Base-by-base conservation (phyloP, 805 yeast species). In the Lipomyces spencermartinsiae region DNA sequence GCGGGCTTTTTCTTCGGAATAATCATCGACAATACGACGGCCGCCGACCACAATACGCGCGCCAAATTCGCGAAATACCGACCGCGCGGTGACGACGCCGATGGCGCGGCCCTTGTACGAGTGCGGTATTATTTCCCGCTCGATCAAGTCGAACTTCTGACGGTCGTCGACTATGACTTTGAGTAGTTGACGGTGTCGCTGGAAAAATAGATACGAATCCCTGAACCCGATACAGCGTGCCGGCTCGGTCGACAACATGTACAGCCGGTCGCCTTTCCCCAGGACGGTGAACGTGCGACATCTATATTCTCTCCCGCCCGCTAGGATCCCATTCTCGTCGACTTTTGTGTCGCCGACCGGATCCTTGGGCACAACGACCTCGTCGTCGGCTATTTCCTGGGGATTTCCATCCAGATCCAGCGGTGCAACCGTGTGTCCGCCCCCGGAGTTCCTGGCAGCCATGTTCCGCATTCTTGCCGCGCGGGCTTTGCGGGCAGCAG, bases 201-300 rank as follows among this genome's bases (percentile, higher is more conserved):
- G 97, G 80, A 94, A 93, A 68, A 94, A 83, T 63, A 93, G 82
- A 75, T 94, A 93, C 1, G 97, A 91, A 76, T 94, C 98, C 73
- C 97, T 85, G 80, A 93, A 91, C 2, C 98, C 98, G 69, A 94
- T 92, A 75, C 94, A 87, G 73, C 98, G 85, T 0, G 99, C 98
- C 1, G 97, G 97, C 76, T 95, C 99, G 0, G 98, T 93, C 1
- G 97, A 89, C 59, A 95, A 85, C 97, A 94, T 93, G 78, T 87
- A 95, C 66, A 88, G 82, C 71, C 88, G 83, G 25, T 87, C 86
- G 8, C 97, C 97, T 64, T 86, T 82, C 4, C 87, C 88, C 55
- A 68, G 66, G 29, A 81, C 75, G 14, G 79, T 80, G 74, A 81
- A 81, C 2, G 84, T 80, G 37, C 84, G 80, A 53, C 81, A 79